Evolutionary conservation across 768 basidiomycete genomes (phyloP), one percentile per base, ranked within the genome.

Genomic region (Tephrocybe sp.): DNA sequence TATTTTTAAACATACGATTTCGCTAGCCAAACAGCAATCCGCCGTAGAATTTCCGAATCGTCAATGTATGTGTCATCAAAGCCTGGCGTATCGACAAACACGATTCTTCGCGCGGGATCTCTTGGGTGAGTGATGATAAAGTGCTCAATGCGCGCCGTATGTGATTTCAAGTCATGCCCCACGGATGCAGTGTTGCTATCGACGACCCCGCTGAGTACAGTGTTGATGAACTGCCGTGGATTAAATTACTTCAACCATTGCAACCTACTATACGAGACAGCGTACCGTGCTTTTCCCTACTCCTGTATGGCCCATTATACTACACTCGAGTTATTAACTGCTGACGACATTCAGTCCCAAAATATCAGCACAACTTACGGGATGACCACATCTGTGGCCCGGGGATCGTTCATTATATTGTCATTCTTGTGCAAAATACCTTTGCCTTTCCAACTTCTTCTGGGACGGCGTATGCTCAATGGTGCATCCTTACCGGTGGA

Each of bases 151-250:
- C 68, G 48, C 5, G 65, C 60, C 20, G 72, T 73, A 45, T 66
- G 68, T 42, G 72, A 73, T 46, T 69, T 65, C 43, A 73, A 45
- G n/a, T 63, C 59, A 23, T 65, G 57, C 12, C 72, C 65, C 36
- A 67, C 65, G 37, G 65, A 58, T 32, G 68, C 62, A 39, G 41
- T 32, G 1, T 65, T 71, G 7, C 40, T 47, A 25, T 23, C 41
- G 30, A 6, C 17, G 37, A 36, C 23, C 21, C 1, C 38, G 17
- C 42, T 7, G 20, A 69, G 63, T 18, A 68, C 65, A 6, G 55
- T 44, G 57, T 73, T 73, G 61, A 73, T 68, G 56, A 73, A 71
- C 72, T 73, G 25, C 26, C 24, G n/a, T 28, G n/a, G n/a, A n/a
- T n/a, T n/a, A n/a, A n/a, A n/a, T n/a, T n/a, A n/a, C 21, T 30